A percentile compares a stretch with the other conserved stretches of the same genome.
phyloP scores from a whole-genome alignment of 768 basidiomycete species.

The Russula vinacea region DNA sequence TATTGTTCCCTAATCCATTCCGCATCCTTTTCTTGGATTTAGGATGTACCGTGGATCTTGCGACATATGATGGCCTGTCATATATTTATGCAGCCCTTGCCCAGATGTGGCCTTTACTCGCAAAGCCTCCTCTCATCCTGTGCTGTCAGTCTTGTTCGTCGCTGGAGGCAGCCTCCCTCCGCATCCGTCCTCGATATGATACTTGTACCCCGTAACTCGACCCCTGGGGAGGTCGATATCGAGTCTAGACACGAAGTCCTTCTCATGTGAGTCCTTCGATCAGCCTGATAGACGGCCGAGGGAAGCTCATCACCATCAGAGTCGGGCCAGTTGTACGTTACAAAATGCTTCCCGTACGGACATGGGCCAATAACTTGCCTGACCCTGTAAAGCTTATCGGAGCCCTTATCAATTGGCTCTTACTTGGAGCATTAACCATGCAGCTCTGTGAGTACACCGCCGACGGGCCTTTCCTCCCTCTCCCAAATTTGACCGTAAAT shows the following conservation, averaged over 20 bases:
- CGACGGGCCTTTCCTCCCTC: background rate
- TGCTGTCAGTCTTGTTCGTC: background rate
- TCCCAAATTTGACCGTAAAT: background rate
- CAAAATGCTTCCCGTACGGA: background rate
- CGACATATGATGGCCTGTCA: background rate
- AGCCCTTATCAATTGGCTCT: constrained; percentile 1
- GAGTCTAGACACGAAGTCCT: background rate
- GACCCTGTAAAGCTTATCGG: constrained; percentile 7
- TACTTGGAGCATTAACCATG: constrained; percentile 15
- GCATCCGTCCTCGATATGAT: background rate
- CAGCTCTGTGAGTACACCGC: constrained; percentile 11
- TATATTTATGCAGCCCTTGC: background rate
- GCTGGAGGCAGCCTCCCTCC: background rate
- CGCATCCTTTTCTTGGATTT: background rate
- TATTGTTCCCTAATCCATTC: background rate
- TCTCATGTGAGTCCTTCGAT: constrained; percentile 4
- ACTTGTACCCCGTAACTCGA: background rate
- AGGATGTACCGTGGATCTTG: background rate
- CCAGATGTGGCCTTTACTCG: background rate
- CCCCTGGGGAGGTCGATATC: background rate
- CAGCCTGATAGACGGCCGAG: too few relatives aligned
- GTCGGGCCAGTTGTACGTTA: constrained; percentile 12
- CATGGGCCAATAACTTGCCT: background rate
- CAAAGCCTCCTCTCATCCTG: background rate
- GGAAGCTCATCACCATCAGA: background rate